These are phyloP conservation scores for Colletotrichum brevisporum DNA, from an alignment of 2,329 filamentous ascomycete genomes.

Conservation along the genomic window DNA sequence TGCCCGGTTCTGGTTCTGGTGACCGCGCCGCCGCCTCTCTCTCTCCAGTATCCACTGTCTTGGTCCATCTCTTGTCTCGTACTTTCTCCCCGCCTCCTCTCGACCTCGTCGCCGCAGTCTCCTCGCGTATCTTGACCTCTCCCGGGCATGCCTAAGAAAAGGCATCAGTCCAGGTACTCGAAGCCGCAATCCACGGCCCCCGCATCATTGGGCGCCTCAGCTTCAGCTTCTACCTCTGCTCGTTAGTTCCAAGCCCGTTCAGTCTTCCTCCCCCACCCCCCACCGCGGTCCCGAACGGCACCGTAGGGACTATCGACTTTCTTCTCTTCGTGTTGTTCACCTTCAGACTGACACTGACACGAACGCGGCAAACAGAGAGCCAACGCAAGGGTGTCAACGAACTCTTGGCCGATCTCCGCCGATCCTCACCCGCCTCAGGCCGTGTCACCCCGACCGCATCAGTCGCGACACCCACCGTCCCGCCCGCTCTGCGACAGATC, in stretches of 20 bases:
- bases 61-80: not conserved
- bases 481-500: conserved; percentile 70
- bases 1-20: conserved; percentile 20
- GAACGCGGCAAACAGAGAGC: conserved; percentile 44
- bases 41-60: not conserved
- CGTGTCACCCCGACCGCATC: conserved; percentile 25
- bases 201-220: conserved; percentile 42
- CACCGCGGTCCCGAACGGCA: not conserved
- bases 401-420: conserved; percentile 70
- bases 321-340: not conserved
- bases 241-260: conserved; percentile 27
- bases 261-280: not conserved
- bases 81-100: not conserved
- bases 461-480: conserved; percentile 56
- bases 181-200: conserved; percentile 71
- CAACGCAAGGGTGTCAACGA: conserved; percentile 69
- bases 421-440: conserved; percentile 51
- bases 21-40: conserved; percentile 3
- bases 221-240: conserved; percentile 36
- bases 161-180: conserved; percentile 67
- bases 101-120: conserved; percentile 8
- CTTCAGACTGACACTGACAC: conserved; percentile 33
- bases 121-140: conserved; percentile 34
- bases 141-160: conserved; percentile 74
- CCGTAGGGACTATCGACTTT: not conserved